Evolutionary conservation across 495 filamentous ascomycete genomes (phyloP), one percentile per base, ranked within the genome.

Genomic region (Lentithecium fluviatile): DNA sequence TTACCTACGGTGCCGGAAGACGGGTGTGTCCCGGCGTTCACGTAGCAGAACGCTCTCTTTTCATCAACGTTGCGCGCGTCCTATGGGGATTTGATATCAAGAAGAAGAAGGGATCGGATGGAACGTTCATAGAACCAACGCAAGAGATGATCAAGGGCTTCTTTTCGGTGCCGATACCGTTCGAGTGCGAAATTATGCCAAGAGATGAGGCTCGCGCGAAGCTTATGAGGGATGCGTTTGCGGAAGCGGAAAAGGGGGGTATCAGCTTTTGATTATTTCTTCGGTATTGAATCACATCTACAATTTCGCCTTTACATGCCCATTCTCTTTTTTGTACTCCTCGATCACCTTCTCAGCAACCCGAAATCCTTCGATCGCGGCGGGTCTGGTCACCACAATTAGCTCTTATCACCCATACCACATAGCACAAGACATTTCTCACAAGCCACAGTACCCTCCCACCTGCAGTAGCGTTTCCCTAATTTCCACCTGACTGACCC

Each of bases 401-500:
- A n/a, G n/a, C n/a, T n/a, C n/a, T n/a, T n/a, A n/a, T n/a, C 19
- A 19, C 24, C n/a, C 29, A 32, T 38, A 15, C 13, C 12, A 12
- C 8, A 15, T 17, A 38, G 11, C 20, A 13, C 26, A 13, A 10
- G 20, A 5, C 19, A 54, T 17, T 15, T 36, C 24, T 54, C 17
- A n/a, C 80, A 81, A 70, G 12, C 82, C 82, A 64, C 80, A 82
- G 65, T 84, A 85, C 21, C 73, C 76, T 5, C 77, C 76, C 19
- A 77, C 77, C 55, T 85, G 79, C 38, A 82, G 54, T 12, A 82
- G 65, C 15, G 77, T 76, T 73, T 84, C 82, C 19, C 78, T 58
- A 40, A 85, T 80, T 69, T 85, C 82, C 24, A 77, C 34, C 56
- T 80, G 78, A 0, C 70, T 75, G 17, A 80, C 63, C 5, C 82